Evolutionary conservation across 2,329 filamentous ascomycete species (phyloP).

Genomic region (Ascomycota sp.): DNA sequence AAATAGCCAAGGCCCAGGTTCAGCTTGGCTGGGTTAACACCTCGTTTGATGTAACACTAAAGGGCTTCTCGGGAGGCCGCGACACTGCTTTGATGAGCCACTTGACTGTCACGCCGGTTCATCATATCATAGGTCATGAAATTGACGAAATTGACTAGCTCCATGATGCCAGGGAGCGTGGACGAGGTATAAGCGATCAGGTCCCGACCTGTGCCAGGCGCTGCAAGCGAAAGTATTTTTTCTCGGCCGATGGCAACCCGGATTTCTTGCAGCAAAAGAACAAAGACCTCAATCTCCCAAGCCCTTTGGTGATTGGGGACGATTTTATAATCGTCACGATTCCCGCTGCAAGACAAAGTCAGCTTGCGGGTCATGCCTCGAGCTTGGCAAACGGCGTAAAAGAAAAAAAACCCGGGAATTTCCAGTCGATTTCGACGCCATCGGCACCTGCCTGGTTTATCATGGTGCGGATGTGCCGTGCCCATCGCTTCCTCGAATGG

Average conservation of each 20-base stretch:
- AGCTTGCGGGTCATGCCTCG: neutral
- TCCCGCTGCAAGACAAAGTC: constrained; percentile 24
- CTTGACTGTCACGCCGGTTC: constrained; percentile 44
- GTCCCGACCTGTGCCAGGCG: constrained; percentile 42
- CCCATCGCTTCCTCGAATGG: constrained; percentile 33
- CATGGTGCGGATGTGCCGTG: constrained; percentile 43
- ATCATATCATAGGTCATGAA: constrained; percentile 50
- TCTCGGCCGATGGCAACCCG: constrained; percentile 32
- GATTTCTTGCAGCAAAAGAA: constrained; percentile 36
- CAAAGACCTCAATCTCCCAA: constrained; percentile 43
- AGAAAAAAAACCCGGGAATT: constrained; percentile 26
- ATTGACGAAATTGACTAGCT: constrained; percentile 46
- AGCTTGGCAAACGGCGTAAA: neutral
- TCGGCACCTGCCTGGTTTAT: constrained; percentile 42
- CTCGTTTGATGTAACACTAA: constrained; percentile 36
- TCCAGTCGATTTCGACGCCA: constrained; percentile 46
- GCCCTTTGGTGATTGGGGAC: constrained; percentile 37
- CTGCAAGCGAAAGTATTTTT: constrained; percentile 46
- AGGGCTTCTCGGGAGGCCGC: constrained; percentile 30
- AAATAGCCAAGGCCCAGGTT: constrained; percentile 50
- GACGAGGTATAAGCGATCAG: constrained; percentile 45
- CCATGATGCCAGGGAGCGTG: constrained; percentile 36
- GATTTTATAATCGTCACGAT: constrained; percentile 48
- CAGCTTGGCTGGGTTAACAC: constrained; percentile 27
- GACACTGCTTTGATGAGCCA: constrained; percentile 46